Base-by-base conservation (phyloP, 2,329 filamentous ascomycete genomes). In the Rachicladosporium sp. region DNA sequence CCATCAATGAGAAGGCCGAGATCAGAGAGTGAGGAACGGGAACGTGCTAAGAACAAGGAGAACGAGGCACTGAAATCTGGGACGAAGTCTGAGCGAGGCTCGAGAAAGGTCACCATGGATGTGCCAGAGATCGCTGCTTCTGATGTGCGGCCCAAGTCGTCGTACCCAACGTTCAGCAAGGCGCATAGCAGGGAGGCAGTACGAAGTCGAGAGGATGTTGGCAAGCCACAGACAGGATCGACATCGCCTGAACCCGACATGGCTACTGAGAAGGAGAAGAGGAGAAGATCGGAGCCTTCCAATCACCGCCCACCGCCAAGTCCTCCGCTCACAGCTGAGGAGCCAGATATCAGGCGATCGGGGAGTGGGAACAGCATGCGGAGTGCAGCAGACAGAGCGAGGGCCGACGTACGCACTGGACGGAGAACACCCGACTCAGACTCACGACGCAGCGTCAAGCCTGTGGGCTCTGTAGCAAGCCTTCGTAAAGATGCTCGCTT, bases 181-280 rank as follows among this genome's bases (percentile, higher is more conserved):
- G 82, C 82, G 9, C 85, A 93, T 60, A 93, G 86, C 68, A 91
- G 87, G 61, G 89, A 95, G 64, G 76, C 78, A 33, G 75, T 94
- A 39, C 71, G 76, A 47, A 79, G 76, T 55, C 68, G 59, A 37
- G 64, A 66, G 29, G 58, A 62, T 19, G 39, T 49, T 29, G 37
- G 32, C 15, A 57, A 50, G 36, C 47, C 55, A 43, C 41, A 51
- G 52, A 51, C 58, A 4, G 15, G 15, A 19, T 19, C 15, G 15
- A 19, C 15, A 19, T 64, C 66, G 8, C 63, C 67, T 31, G 50
- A 62, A 8, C 66, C 66, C 38, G 65, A 68, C 33, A 43, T 60
- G 29, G 59, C 58, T 30, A 48, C 51, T 11, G 53, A 56, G 15
- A 43, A 53, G 9, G 44, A 47, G 10, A 48, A 47, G 42, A 46